phyloP scores from a whole-genome alignment of 1,284 basidiomycete species.

The Boletus semigastroideus region DNA sequence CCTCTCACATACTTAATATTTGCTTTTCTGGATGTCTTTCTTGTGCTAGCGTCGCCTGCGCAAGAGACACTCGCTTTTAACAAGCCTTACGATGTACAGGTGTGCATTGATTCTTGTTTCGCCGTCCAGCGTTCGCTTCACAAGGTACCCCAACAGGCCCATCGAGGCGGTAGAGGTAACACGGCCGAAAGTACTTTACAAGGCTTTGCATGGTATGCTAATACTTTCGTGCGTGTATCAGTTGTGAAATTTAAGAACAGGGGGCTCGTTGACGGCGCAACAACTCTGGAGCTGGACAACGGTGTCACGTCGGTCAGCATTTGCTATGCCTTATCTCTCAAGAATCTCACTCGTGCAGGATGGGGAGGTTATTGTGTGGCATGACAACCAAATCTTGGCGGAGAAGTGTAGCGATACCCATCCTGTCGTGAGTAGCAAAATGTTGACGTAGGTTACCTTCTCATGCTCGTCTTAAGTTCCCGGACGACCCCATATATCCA shows the following conservation, averaged over 20 bases:
- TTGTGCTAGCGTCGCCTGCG: conserved; percentile 30
- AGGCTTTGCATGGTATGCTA: conserved; percentile 67
- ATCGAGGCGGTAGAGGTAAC: conserved; percentile 75
- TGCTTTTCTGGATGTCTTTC: not conserved
- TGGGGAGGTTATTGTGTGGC: conserved; percentile 75
- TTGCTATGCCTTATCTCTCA: not conserved
- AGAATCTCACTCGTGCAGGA: conserved; percentile 44
- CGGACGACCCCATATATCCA: conserved; percentile 59
- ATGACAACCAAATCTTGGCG: conserved; percentile 64
- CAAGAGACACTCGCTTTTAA: conserved; percentile 23
- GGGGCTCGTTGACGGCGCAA: conserved; percentile 72
- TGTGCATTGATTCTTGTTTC: conserved; percentile 18
- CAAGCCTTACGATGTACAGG: conserved; percentile 47
- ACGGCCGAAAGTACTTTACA: conserved; percentile 68
- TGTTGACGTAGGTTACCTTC: not conserved
- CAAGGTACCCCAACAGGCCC: conserved; percentile 48
- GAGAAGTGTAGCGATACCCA: conserved; percentile 68
- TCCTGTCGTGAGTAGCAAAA: conserved; percentile 48
- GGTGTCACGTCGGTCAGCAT: conserved; percentile 62
- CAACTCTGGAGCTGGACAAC: conserved; percentile 77
- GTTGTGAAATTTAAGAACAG: conserved; percentile 33
- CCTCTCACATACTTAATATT: conserved; percentile 8
- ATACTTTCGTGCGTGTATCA: not conserved
- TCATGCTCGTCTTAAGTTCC: conserved; percentile 37
- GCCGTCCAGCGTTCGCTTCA: not conserved